These are phyloP conservation scores for Cryphonectria carpinicola DNA, from an alignment of 2,329 filamentous ascomycete genomes.

Conservation along the genomic window DNA sequence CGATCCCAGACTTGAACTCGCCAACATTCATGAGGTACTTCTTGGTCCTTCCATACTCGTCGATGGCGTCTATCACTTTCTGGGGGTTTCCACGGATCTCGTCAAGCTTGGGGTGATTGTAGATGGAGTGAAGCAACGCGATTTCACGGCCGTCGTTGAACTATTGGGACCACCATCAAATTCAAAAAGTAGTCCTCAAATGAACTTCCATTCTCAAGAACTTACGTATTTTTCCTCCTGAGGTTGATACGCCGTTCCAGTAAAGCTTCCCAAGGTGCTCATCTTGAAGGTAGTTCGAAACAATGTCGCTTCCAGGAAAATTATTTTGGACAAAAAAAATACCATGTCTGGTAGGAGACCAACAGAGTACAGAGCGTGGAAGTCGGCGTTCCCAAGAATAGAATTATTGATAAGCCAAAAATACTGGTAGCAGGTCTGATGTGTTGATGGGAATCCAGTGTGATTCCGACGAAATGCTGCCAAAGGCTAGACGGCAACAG, in stretches of 20 bases:
- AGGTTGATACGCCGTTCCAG: slow-evolving; percentile 45
- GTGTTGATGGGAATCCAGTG: neutral
- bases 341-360: neutral
- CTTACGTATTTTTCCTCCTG: slow-evolving; percentile 47
- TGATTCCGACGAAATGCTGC: neutral
- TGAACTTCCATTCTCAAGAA: neutral
- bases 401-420: neutral
- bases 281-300: slow-evolving; percentile 7
- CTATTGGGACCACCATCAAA: slow-evolving; percentile 49
- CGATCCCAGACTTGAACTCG: slow-evolving; percentile 72
- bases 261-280: slow-evolving; percentile 36
- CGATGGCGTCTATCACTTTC: slow-evolving; percentile 69
- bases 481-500: neutral
- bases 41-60: slow-evolving; percentile 62
- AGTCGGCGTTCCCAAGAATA: neutral
- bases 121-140: slow-evolving; percentile 72
- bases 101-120: slow-evolving; percentile 62
- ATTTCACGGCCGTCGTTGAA: slow-evolving; percentile 75
- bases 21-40: slow-evolving; percentile 84
- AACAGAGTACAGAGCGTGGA: neutral
- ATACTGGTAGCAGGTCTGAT: neutral
- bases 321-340: neutral
- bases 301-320: neutral
- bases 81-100: slow-evolving; percentile 66
- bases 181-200: neutral